These are phyloP conservation scores for Epichloe gansuensis DNA, from an alignment of 2,329 filamentous ascomycete species.

Conservation along the genomic window DNA sequence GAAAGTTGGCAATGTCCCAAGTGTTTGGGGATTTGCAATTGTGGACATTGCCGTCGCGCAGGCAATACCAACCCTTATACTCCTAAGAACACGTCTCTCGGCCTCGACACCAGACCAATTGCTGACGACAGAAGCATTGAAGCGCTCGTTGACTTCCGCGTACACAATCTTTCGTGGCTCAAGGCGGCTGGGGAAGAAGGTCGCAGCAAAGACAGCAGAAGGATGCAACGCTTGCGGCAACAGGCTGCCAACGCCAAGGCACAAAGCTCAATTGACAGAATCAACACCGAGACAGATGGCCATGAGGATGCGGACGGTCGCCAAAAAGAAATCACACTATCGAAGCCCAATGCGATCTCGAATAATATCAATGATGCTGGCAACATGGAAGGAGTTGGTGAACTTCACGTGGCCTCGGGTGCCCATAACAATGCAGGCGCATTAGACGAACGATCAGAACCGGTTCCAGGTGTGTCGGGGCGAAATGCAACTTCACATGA, in stretches of 20 bases:
- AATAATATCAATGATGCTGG: background rate
- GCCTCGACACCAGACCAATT: slow-evolving; percentile 81
- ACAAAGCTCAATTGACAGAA: slow-evolving; percentile 25
- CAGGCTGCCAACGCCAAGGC: slow-evolving; percentile 47
- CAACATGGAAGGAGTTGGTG: background rate
- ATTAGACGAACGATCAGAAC: background rate
- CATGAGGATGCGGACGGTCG: slow-evolving; percentile 8
- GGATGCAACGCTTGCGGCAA: slow-evolving; percentile 44
- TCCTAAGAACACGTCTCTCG: slow-evolving; percentile 76
- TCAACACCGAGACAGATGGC: slow-evolving; percentile 14
- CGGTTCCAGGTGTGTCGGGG: background rate
- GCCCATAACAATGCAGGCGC: background rate
- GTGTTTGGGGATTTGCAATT: slow-evolving; percentile 79
- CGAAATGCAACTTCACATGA: slow-evolving; percentile 7
- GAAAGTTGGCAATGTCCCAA: slow-evolving; percentile 80
- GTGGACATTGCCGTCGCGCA: slow-evolving; percentile 58
- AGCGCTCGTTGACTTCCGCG: slow-evolving; percentile 76
- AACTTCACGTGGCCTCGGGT: background rate
- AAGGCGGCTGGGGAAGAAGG: slow-evolving; percentile 46
- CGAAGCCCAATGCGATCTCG: background rate
- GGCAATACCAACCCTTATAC: slow-evolving; percentile 65
- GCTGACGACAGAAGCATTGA: slow-evolving; percentile 88
- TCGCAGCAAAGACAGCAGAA: slow-evolving; percentile 42
- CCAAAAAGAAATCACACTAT: background rate
- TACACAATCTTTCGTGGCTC: slow-evolving; percentile 81